Evolutionary conservation across 345 rosid genomes (phyloP).

Genomic region (Dimocarpus longan): DNA sequence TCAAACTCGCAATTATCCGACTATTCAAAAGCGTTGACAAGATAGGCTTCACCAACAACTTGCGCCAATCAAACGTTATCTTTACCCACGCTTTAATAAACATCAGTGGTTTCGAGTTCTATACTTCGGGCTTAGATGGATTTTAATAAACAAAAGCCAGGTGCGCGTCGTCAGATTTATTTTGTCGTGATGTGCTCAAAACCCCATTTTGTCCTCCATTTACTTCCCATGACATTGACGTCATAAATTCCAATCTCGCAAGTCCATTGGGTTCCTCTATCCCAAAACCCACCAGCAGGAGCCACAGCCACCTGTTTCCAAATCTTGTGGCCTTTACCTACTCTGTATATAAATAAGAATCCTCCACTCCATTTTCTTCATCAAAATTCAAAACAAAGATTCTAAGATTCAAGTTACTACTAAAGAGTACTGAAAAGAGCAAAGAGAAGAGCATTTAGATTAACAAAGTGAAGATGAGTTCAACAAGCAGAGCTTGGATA

Average conservation of each 20-base stretch:
- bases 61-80: too few relatives aligned
- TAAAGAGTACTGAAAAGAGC: background rate
- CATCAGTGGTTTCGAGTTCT: background rate
- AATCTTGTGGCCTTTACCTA: background rate
- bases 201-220: background rate
- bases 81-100: background rate
- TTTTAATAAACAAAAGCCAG: background rate
- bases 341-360: background rate
- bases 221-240: background rate
- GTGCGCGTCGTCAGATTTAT: background rate
- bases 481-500: conserved; percentile 49
- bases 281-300: background rate
- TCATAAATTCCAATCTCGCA: background rate
- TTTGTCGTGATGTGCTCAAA: background rate
- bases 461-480: background rate
- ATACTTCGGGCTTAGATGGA: background rate
- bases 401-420: background rate
- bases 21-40: too few relatives aligned
- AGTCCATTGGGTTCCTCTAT: background rate
- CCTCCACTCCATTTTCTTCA: background rate
- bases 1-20: too few relatives aligned
- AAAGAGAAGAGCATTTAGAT: background rate
- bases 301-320: background rate
- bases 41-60: too few relatives aligned
- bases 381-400: background rate